A percentile compares a stretch with the other conserved stretches of the same genome.
These are phyloP conservation scores for Coemansia sp. DNA, from an alignment of 192 early-diverging fungal species.

Conservation along the genomic window DNA sequence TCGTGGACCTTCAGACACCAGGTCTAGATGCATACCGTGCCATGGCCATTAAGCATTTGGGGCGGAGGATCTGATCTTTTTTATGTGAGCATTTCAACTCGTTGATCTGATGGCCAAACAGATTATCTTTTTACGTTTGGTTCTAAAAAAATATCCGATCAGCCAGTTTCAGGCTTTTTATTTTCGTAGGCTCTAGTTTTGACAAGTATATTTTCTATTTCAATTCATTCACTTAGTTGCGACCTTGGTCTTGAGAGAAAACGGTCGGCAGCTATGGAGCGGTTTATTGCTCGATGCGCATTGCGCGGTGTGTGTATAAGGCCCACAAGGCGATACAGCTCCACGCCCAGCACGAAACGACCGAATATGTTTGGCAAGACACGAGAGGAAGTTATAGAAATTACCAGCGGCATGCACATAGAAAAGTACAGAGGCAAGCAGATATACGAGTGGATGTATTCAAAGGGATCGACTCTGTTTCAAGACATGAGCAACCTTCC, in stretches of 20 bases:
- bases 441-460: conserved; percentile 45
- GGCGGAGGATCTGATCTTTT: no score
- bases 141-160: not conserved
- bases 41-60: conserved; percentile 46
- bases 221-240: not conserved
- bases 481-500: conserved; percentile 69
- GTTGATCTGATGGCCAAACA: not conserved
- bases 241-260: not conserved
- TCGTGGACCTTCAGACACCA: conserved; percentile 47
- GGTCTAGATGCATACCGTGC: conserved; percentile 46
- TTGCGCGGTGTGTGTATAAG: not conserved
- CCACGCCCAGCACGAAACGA: not conserved
- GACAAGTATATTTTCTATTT: not conserved
- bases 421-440: conserved; percentile 37
- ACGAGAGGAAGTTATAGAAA: conserved; percentile 14
- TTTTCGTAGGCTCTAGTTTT: no score
- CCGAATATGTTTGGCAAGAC: conserved; percentile 43
- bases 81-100: no score
- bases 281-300: not conserved
- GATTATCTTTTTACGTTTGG: not conserved
- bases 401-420: conserved; percentile 4
- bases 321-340: not conserved
- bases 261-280: not conserved
- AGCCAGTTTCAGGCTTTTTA: no score
- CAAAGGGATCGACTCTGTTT: conserved; percentile 60